A percentile compares a stretch with the other conserved stretches of the same genome.
These are phyloP conservation scores for Copromyces sp. DNA, from an alignment of 495 filamentous ascomycete genomes.

Conservation along the genomic window DNA sequence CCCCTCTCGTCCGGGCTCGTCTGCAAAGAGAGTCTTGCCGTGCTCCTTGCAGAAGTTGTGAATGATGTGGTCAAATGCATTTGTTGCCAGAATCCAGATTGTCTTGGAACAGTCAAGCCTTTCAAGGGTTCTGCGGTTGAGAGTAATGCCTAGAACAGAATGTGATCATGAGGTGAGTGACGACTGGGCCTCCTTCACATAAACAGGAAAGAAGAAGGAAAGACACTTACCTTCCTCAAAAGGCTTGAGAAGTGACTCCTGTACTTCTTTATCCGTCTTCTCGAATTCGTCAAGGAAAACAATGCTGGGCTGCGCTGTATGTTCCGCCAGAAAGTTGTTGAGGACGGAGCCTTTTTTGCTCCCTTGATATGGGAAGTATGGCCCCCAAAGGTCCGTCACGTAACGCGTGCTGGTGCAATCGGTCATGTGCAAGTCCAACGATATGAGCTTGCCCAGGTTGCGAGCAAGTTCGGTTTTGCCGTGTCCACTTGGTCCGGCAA, in stretches of 20 bases:
- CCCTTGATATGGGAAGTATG: slow-evolving; percentile 19
- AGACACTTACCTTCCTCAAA: slow-evolving; percentile 33
- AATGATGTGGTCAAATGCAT: slow-evolving; percentile 34
- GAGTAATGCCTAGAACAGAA: no score
- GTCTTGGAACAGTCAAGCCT: slow-evolving; percentile 38
- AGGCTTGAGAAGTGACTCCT: slow-evolving; percentile 31
- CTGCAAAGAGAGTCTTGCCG: slow-evolving; percentile 8
- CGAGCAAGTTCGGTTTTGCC: slow-evolving; percentile 43
- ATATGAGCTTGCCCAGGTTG: slow-evolving; percentile 33
- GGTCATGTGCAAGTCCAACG: slow-evolving; percentile 27
- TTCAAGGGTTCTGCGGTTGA: no score
- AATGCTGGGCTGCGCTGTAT: slow-evolving; percentile 31
- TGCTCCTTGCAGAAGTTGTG: slow-evolving; percentile 24
- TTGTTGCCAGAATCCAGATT: slow-evolving; percentile 49
- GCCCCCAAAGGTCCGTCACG: slow-evolving; percentile 34
- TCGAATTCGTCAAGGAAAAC: slow-evolving; percentile 52
- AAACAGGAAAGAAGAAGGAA: no score
- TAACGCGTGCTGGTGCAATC: slow-evolving; percentile 36
- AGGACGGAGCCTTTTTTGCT: slow-evolving; percentile 31
- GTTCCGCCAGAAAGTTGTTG: slow-evolving; percentile 44
- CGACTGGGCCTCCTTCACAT: no score
- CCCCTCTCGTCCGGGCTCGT: slow-evolving; percentile 7
- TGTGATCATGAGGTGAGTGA: no score
- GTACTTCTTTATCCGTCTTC: slow-evolving; percentile 37
- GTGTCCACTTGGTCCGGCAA: slow-evolving; percentile 42